phyloP scores from a whole-genome alignment of 148 eudicot species.

The Rhododendron vialii region DNA sequence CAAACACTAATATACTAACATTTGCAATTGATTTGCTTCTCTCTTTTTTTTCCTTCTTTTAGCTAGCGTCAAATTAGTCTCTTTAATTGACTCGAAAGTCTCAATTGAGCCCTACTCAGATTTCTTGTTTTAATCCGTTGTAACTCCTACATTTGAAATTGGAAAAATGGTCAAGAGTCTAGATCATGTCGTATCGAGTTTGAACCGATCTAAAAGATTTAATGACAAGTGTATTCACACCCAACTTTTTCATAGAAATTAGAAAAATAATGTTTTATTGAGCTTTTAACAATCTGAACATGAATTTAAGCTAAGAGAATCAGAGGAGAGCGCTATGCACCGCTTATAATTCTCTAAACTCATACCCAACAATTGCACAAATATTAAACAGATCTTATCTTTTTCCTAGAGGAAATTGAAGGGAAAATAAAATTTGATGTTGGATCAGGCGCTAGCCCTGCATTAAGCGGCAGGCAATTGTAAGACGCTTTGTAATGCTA shows the following conservation, averaged over 20 bases:
- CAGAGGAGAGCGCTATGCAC: not conserved
- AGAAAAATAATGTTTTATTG: not conserved
- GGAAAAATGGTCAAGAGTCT: not conserved
- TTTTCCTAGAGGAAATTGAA: not conserved
- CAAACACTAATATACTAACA: no score
- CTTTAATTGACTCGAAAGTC: not conserved
- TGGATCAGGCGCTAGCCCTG: no score
- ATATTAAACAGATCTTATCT: not conserved
- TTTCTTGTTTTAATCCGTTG: not conserved
- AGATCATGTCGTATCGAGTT: not conserved
- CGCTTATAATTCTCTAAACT: not conserved
- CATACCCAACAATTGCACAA: not conserved
- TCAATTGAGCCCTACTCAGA: not conserved
- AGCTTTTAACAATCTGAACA: not conserved
- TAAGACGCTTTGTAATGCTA: no score
- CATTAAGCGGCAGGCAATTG: no score
- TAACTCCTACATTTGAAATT: not conserved
- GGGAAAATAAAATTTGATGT: no score
- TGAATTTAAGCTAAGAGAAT: not conserved
- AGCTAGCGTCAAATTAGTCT: not conserved
- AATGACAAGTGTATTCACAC: no score
- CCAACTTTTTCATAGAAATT: not conserved
- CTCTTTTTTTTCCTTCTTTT: not conserved
- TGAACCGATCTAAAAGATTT: not conserved
- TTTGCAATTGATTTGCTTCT: no score